Evolutionary conservation across 768 basidiomycete genomes (phyloP), one percentile per base, ranked within the genome.

Genomic region (Mycena olivaceomarginata): DNA sequence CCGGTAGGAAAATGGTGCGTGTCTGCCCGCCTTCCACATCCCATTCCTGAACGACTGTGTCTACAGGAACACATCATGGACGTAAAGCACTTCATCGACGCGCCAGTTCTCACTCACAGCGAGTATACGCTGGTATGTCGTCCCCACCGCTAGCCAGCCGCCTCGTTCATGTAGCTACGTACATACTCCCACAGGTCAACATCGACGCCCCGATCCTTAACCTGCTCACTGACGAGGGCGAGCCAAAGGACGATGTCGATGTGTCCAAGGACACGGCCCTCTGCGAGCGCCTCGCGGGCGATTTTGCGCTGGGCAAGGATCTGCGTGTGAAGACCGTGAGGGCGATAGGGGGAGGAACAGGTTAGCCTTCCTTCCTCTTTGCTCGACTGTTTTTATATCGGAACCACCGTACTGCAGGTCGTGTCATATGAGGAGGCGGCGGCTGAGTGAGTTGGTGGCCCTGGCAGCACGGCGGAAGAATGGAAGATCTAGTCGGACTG

Each of bases 171-270:
- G 8, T 51, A 48, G 22, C 31, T 6, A 31, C 31, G 31, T 31
- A 31, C 31, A 31, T 31, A 31, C 31, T 39, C 0, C 11, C 12
- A 7, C 76, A 95, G 94, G 89, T 94, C 84, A 94, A 97, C 90
- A 92, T 98, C 82, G 96, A 98, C 80, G 97, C 98, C 67, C 96
- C 92, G 77, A 98, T 94, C 91, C 94, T 99, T 83, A 98, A 96
- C 92, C 92, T 99, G 82, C 95, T 99, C 95, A 90, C 88, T 80
- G 51, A 82, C 80, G 97, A 98, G 67, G 97, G 97, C 70, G 80
- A 81, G 79, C 5, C 94, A 82, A 98, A 98, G 88, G 96, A 99
- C 84, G 98, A 99, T 88, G 96, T 99, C 87, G 94, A 93, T 84
- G 86, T 99, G 78, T n/a, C n/a, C n/a, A n/a, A n/a, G n/a, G 97